Percentiles rank a stretch among this genome's conserved stretches.
These are phyloP conservation scores for Diphasiastrum complanatum DNA, from an alignment of 83 land plant genomes.

Conservation along the genomic window DNA sequence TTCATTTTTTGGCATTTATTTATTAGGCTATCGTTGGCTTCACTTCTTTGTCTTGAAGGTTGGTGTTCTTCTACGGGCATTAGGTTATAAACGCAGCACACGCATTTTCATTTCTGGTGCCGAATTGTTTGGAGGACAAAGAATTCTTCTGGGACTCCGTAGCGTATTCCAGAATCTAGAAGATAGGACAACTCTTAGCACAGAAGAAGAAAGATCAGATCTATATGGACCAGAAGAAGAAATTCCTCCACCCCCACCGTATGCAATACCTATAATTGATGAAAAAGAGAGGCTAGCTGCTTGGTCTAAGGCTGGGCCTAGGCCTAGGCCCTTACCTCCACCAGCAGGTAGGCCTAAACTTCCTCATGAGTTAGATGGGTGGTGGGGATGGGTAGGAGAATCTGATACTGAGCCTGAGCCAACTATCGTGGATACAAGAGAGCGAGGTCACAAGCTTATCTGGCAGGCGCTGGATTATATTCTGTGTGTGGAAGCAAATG, in stretches of 20 bases:
- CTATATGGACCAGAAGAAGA: conserved; percentile 54
- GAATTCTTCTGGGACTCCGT: conserved; percentile 72
- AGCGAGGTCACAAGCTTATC: conserved; percentile 58
- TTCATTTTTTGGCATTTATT: conserved; percentile 2
- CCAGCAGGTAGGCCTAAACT: conserved; percentile 68
- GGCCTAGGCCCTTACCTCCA: conserved; percentile 90
- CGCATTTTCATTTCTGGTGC: conserved; percentile 69
- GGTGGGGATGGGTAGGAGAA: conserved; percentile 91
- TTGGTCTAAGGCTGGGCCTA: conserved; percentile 83
- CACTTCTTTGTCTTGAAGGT: conserved; percentile 44
- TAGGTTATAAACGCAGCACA: conserved; percentile 74
- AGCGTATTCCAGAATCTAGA: conserved; percentile 74
- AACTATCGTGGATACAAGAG: conserved; percentile 44
- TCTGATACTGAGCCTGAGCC: conserved; percentile 56
- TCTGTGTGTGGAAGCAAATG: conserved; percentile 76
- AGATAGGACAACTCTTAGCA: conserved; percentile 73
- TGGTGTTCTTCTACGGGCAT: conserved; percentile 69
- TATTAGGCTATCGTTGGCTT: background rate
- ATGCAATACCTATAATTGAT: conserved; percentile 41
- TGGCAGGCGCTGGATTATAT: conserved; percentile 89
- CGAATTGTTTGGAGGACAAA: conserved; percentile 84
- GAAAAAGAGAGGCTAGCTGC: conserved; percentile 45
- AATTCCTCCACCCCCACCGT: conserved; percentile 36
- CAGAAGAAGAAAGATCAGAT: conserved; percentile 43
- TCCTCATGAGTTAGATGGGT: conserved; percentile 84